Evolutionary conservation across 768 basidiomycete species (phyloP).

Genomic region (Lanmaoa pseudosensibilis): DNA sequence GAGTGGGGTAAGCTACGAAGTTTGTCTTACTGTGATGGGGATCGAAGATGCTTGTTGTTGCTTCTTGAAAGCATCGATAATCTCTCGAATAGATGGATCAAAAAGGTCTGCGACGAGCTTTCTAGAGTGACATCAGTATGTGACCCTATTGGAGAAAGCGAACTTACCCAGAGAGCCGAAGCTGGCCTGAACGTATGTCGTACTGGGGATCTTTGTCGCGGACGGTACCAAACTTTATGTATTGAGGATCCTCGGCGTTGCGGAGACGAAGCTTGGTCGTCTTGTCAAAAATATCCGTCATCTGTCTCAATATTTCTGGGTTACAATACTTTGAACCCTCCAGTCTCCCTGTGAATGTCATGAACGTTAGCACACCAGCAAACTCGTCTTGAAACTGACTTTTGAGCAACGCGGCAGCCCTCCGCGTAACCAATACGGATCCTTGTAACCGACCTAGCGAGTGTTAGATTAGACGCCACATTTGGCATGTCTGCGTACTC

Average conservation of each 20-base stretch:
- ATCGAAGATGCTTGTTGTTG: conserved; percentile 33
- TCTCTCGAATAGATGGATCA: conserved; percentile 41
- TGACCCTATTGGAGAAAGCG: background rate
- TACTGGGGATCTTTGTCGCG: conserved; percentile 39
- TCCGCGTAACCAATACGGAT: conserved; percentile 39
- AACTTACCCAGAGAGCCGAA: conserved; percentile 39
- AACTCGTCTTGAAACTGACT: conserved; percentile 9
- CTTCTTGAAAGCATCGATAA: conserved; percentile 36
- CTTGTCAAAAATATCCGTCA: conserved; percentile 40
- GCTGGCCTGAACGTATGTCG: conserved; percentile 41
- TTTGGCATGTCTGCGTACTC: conserved; percentile 1
- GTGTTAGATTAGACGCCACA: background rate
- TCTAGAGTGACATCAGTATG: conserved; percentile 22
- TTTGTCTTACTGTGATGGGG: conserved; percentile 33
- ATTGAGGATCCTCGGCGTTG: conserved; percentile 37
- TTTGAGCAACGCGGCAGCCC: conserved; percentile 35
- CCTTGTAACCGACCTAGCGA: conserved; percentile 41
- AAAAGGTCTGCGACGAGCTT: conserved; percentile 44
- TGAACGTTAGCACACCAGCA: background rate
- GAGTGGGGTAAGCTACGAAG: background rate
- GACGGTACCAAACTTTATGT: conserved; percentile 42
- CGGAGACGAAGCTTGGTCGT: conserved; percentile 46
- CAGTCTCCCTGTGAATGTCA: conserved; percentile 25
- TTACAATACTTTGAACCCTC: conserved; percentile 32
- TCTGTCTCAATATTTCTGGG: conserved; percentile 36